Base-by-base conservation (phyloP, 2,329 filamentous ascomycete species). In the Aaosphaeria arxii region DNA sequence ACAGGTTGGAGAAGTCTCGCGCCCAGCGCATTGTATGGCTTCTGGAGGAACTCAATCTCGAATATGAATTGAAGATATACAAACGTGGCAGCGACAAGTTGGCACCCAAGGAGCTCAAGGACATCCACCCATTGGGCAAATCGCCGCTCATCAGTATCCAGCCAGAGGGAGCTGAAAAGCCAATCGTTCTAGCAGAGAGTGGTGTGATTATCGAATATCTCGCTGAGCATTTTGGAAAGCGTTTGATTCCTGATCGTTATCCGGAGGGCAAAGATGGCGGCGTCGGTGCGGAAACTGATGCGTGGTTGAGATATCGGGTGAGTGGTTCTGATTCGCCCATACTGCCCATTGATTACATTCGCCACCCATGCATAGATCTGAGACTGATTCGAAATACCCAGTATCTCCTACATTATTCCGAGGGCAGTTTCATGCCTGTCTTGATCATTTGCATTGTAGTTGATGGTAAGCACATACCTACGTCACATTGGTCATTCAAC, bases 11-110 rank as follows among this genome's bases (percentile, higher is more conserved):
- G 59, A 77, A 87, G 58, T 95, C 90, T 47, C 87, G 91, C 57
- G 84, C 88, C 9, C 89, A 95, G 70, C 84, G 89, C 53, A 87
- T 92, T 49, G 75, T 94, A 40, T 95, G 89, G 88, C 84, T 95
- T 5, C 81, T 95, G 40, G 88, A 94, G 67, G 89, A 92, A 70
- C 84, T 94, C 52, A 79, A 87, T 40, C 70, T 95, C 32, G 79
- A 86, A 30, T 96, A 95, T 71, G 83, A 91, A 52, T 73, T 96
- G 49, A 83, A 92, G 62, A 79, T 87, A 46, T 94, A 87, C 78
- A 89, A 89, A 69, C 86, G 91, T 35, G 67, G 69, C 36, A 61
- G 71, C 48, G 80, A 86, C 47, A 79, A 76, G 59, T 76, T 88
- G n/a, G 91, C 91, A 1, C 89, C 89, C 4, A 75, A 83, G 0